Conservation (phyloP, 2,329 filamentous ascomycete species). For the Penicillium sp. region DNA sequence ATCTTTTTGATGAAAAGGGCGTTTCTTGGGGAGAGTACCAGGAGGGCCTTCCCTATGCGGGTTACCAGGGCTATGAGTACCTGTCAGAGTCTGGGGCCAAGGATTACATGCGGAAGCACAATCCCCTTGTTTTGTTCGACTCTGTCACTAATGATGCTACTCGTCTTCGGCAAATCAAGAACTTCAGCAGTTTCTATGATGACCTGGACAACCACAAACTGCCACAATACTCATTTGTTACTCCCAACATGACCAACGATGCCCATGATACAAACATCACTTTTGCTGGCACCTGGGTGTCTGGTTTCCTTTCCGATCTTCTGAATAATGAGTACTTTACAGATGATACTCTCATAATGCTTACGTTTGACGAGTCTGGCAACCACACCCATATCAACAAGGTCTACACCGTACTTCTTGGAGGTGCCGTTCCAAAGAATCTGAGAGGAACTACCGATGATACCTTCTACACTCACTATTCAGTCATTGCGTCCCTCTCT, state of each 20-base stretch:
- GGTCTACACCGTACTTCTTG: constrained; percentile 67
- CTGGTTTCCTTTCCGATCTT: constrained; percentile 65
- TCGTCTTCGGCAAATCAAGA: constrained; percentile 69
- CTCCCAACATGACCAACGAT: constrained; percentile 58
- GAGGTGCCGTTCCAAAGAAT: constrained; percentile 63
- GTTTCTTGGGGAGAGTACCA: constrained; percentile 71
- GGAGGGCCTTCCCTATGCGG: constrained; percentile 72
- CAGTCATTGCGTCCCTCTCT: constrained; percentile 59
- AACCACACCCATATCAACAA: constrained; percentile 64
- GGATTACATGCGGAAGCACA: constrained; percentile 81
- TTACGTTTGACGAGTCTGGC: constrained; percentile 78
- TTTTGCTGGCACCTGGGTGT: constrained; percentile 64
- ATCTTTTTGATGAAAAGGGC: constrained; percentile 61
- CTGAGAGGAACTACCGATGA: constrained; percentile 65
- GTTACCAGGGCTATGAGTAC: constrained; percentile 63
- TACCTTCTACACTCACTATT: constrained; percentile 71
- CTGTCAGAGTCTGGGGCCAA: constrained; percentile 64
- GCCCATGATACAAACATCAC: constrained; percentile 73
- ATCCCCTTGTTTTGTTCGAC: constrained; percentile 63
- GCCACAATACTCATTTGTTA: constrained; percentile 62
- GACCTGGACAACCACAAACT: constrained; percentile 62
- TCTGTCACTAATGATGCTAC: constrained; percentile 56
- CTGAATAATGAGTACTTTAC: constrained; percentile 67
- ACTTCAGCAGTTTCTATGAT: constrained; percentile 63
- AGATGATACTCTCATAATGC: constrained; percentile 68